Evolutionary conservation across 1,284 basidiomycete genomes (phyloP).

Genomic region (Cutaneotrichosporon sp.): DNA sequence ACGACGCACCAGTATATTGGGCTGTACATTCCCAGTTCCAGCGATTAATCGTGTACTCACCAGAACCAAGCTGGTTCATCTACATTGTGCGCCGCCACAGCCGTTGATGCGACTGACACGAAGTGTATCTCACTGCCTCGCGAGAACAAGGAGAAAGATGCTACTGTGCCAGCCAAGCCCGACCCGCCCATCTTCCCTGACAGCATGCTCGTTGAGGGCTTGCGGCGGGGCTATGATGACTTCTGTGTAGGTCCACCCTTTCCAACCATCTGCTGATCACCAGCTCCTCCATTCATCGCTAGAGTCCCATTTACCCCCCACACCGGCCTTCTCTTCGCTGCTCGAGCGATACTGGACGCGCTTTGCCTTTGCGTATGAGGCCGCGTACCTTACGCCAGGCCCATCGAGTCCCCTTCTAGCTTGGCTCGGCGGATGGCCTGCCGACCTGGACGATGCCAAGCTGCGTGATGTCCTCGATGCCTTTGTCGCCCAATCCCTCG

Average conservation of each 20-base stretch:
- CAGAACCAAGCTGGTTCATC: slow-evolving; percentile 38
- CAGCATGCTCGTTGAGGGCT: slow-evolving; percentile 28
- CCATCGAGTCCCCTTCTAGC: slow-evolving; percentile 9
- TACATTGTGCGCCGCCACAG: slow-evolving; percentile 23
- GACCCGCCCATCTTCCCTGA: slow-evolving; percentile 26
- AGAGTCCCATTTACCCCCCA: slow-evolving; percentile 16
- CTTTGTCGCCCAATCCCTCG: neutral
- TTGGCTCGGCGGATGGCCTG: slow-evolving; percentile 28
- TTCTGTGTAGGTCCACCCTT: slow-evolving; percentile 23
- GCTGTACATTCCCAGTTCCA: slow-evolving; percentile 31
- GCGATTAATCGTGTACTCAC: slow-evolving; percentile 34
- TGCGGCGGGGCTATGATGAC: slow-evolving; percentile 39
- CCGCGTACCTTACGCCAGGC: slow-evolving; percentile 18
- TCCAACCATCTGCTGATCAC: neutral
- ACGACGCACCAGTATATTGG: slow-evolving; percentile 18
- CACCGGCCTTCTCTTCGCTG: slow-evolving; percentile 16
- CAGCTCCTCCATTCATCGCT: slow-evolving; percentile 36
- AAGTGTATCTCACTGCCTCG: slow-evolving; percentile 28
- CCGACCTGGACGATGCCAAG: neutral
- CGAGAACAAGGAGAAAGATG: slow-evolving; percentile 1
- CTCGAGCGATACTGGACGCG: slow-evolving; percentile 41
- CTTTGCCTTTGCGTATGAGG: slow-evolving; percentile 37
- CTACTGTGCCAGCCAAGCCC: slow-evolving; percentile 10
- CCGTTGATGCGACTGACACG: neutral
- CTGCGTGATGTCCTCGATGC: neutral